Percentiles rank a stretch among this genome's conserved stretches.
These are phyloP conservation scores for Flammula alnicola DNA, from an alignment of 1,284 basidiomycete genomes.

Conservation along the genomic window DNA sequence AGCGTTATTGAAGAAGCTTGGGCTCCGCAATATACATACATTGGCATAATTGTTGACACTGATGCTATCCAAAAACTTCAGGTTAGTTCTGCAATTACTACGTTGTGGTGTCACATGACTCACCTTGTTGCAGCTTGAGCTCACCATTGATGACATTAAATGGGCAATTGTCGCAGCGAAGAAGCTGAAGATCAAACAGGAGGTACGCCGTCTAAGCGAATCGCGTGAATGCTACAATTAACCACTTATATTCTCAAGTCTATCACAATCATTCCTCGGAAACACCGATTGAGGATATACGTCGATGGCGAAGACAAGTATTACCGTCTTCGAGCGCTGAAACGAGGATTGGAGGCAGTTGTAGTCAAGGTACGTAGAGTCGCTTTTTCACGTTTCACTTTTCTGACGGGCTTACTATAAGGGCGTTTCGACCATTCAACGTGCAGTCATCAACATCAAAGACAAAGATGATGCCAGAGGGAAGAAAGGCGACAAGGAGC, in stretches of 20 bases:
- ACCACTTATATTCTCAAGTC: conserved; percentile 46
- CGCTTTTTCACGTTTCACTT: background rate
- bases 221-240: background rate
- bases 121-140: conserved; percentile 69
- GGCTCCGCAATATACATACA: conserved; percentile 91
- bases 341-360: conserved; percentile 79
- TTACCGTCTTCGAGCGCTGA: conserved; percentile 85
- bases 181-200: conserved; percentile 93
- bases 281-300: conserved; percentile 86
- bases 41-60: conserved; percentile 92
- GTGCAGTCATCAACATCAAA: conserved; percentile 93
- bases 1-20: conserved; percentile 95
- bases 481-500: conserved; percentile 83
- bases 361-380: conserved; percentile 77
- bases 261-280: conserved; percentile 75
- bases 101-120: conserved; percentile 7
- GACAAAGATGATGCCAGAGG: conserved; percentile 78
- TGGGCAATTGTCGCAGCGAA: conserved; percentile 87
- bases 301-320: conserved; percentile 87
- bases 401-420: conserved; percentile 30
- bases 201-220: conserved; percentile 47
- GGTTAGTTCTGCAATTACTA: conserved; percentile 42
- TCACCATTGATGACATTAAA: conserved; percentile 93
- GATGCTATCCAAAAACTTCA: conserved; percentile 91
- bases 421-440: conserved; percentile 85